A percentile compares a stretch with the other conserved stretches of the same genome.
phyloP scores from a whole-genome alignment of 352 stramenopile genomes.

The Blastocystis sp. region DNA sequence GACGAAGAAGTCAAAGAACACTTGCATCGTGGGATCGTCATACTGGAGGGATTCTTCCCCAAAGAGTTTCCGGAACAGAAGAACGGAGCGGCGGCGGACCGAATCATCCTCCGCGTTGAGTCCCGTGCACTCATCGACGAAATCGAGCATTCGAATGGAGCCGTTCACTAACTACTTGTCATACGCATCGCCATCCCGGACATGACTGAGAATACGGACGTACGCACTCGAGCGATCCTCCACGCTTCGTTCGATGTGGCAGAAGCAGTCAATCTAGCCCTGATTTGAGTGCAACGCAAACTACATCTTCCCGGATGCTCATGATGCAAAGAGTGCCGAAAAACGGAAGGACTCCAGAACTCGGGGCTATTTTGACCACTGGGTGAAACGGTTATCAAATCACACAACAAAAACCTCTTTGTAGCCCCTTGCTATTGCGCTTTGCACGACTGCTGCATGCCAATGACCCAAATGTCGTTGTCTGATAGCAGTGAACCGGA shows the following conservation, averaged over 20 bases:
- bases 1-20: slow-evolving; percentile 64
- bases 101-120: slow-evolving; percentile 28
- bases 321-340: neutral
- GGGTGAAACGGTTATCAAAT: too few species aligned
- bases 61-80: slow-evolving; percentile 39
- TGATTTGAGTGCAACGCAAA: neutral
- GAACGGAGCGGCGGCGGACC: neutral
- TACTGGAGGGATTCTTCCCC: neutral
- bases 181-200: neutral
- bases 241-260: slow-evolving; percentile 15
- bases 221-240: slow-evolving; percentile 21
- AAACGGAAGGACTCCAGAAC: neutral
- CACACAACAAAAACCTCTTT: too few species aligned
- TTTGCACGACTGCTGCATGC: too few species aligned
- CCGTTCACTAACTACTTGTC: neutral
- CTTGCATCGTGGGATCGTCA: neutral
- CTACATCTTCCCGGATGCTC: neutral
- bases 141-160: neutral
- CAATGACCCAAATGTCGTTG: too few species aligned
- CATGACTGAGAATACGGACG: neutral
- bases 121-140: slow-evolving; percentile 52
- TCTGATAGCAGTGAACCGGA: too few species aligned
- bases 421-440: too few species aligned
- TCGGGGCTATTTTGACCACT: neutral
- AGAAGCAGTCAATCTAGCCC: slow-evolving; percentile 43